These are phyloP conservation scores for Debaryomyces maramus DNA, from an alignment of 805 yeast species.

Conservation along the genomic window DNA sequence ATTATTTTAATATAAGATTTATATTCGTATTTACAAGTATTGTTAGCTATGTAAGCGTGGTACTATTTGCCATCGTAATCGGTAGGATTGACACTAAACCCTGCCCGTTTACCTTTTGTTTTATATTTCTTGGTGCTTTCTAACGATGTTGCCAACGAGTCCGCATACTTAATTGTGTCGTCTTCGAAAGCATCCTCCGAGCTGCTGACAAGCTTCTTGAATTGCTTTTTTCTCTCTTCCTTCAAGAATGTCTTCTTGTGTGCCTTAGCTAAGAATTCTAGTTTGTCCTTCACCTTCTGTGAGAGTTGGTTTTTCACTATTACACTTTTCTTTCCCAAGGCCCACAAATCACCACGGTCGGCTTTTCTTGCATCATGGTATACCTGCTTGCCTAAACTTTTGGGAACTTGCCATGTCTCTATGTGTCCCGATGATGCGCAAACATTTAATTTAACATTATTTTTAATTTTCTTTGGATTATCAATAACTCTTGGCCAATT, in stretches of 20 bases:
- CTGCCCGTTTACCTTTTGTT: constrained; percentile 27
- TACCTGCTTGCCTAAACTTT: constrained; percentile 66
- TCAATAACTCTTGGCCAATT: constrained; percentile 74
- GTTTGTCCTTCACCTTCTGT: constrained; percentile 30
- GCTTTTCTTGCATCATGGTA: constrained; percentile 92
- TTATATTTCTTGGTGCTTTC: constrained; percentile 35
- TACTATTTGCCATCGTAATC: constrained; percentile 19
- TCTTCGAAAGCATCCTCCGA: constrained; percentile 27
- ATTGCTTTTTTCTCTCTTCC: constrained; percentile 33
- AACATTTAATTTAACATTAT: constrained; percentile 76
- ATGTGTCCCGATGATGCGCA: constrained; percentile 79
- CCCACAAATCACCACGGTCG: constrained; percentile 86
- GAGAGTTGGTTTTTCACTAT: constrained; percentile 30
- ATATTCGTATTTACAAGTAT: background rate
- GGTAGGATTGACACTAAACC: constrained; percentile 18
- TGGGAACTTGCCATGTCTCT: constrained; percentile 87
- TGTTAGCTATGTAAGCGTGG: too few species aligned
- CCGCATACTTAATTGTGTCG: constrained; percentile 27
- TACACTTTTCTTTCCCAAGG: constrained; percentile 39
- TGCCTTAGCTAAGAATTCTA: constrained; percentile 36
- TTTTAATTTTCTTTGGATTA: constrained; percentile 74
- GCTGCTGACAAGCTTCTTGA: constrained; percentile 31
- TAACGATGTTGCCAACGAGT: constrained; percentile 29
- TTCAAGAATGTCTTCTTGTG: constrained; percentile 40
- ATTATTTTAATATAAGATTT: background rate